Evolutionary conservation across 176 grass and related monocot species (phyloP), one percentile per base, ranked within the genome.

Genomic region (Typha latifolia): DNA sequence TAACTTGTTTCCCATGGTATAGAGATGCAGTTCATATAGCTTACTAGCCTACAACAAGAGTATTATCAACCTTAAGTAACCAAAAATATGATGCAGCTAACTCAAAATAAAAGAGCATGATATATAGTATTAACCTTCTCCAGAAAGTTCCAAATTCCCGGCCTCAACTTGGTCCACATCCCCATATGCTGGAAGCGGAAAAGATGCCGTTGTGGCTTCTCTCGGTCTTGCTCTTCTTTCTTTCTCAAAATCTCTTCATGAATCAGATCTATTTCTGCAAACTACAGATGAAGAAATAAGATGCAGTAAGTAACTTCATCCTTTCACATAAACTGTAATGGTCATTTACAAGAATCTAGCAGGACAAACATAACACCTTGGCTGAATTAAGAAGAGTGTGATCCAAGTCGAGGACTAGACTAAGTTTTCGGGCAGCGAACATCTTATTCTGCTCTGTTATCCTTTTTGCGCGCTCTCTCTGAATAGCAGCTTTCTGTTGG

Each of bases 141-240:
- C 21, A 99, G 79, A 77, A 99, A 99, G 77, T 90, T 99, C 94
- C 94, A 99, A 48, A 99, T 93, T 72, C 94, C 94, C 32, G 94
- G 89, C 52, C 94, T 88, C 64, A 99, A 79, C 56, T 99, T 99
- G 14, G 94, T 99, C 94, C 94, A 99, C 94, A 99, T 99, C 69
- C 75, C 56, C 94, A 99, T 93, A 72, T 99, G 94, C 31, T 85
- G 86, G 37, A 99, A 87, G 16, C 84, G 61, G 69, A 83, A 99
- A 23, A 99, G 79, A 90, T 99, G 89, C 5, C 81, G 77, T 49
- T 99, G 86, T 49, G 73, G 76, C 71, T 79, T 81, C 67, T 78
- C 84, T 49, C 78, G 70, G 70, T 99, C 89, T 64, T 87, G 85
- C 69, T 99, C 94, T 74, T 93, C 94, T 84, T 93, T 93, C 79